Evolutionary conservation across 2,329 filamentous ascomycete genomes (phyloP).

Genomic region (Lecanicillium sp.): DNA sequence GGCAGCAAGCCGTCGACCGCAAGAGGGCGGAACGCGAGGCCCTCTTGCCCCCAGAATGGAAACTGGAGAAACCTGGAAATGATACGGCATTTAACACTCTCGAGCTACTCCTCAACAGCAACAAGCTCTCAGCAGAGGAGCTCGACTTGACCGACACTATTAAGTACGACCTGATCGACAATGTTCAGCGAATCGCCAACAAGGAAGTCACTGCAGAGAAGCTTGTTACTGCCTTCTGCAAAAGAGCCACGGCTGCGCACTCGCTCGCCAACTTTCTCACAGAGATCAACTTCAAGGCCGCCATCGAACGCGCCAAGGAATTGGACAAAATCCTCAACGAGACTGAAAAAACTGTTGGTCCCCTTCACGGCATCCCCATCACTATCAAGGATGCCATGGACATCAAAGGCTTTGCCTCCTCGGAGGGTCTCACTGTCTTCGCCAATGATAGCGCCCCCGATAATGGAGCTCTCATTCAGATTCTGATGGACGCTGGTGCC

Average conservation of each 20-base stretch:
- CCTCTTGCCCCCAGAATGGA: not conserved
- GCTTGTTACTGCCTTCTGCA: constrained; percentile 40
- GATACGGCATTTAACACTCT: not conserved
- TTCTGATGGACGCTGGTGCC: constrained; percentile 22
- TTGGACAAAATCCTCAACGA: not conserved
- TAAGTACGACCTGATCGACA: not conserved
- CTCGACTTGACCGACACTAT: not conserved
- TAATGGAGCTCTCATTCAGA: constrained; percentile 23
- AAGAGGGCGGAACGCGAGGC: not conserved
- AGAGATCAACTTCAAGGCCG: constrained; percentile 42
- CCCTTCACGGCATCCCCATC: constrained; percentile 56
- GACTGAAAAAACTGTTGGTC: constrained; percentile 31
- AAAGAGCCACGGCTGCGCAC: constrained; percentile 43
- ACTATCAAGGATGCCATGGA: constrained; percentile 39
- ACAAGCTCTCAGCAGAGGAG: not conserved
- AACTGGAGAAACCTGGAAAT: not conserved
- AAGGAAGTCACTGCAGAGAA: not conserved
- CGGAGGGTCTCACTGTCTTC: constrained; percentile 27
- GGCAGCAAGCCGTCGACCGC: not conserved
- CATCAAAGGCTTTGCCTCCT: constrained; percentile 36
- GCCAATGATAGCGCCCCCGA: constrained; percentile 22
- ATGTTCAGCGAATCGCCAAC: not conserved
- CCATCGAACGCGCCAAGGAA: constrained; percentile 28
- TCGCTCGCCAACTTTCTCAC: constrained; percentile 44
- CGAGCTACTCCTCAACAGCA: not conserved